These are phyloP conservation scores for Trypanosoma conorhini DNA, from an alignment of 208 protist genomes.

Conservation along the genomic window DNA sequence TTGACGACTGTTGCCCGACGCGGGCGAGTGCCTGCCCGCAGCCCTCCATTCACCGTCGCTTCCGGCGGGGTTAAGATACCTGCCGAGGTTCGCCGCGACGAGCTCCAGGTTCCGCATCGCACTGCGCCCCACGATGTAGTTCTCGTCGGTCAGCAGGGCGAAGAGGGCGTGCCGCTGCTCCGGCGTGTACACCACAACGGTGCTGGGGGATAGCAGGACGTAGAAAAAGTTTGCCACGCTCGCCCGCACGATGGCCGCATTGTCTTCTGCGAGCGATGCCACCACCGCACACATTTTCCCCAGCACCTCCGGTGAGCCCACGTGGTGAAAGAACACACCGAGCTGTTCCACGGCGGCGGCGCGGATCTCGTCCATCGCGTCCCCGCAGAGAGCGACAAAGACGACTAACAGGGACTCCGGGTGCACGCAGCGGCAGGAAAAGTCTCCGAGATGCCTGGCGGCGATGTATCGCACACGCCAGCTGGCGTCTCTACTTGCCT, in stretches of 20 bases:
- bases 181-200: conserved; percentile 7
- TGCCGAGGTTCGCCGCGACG: conserved; percentile 12
- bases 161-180: conserved; percentile 18
- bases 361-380: conserved; percentile 71
- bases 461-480: conserved; percentile 79
- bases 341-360: conserved; percentile 70
- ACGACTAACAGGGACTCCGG: conserved; percentile 51
- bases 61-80: background rate
- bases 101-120: conserved; percentile 14
- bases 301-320: conserved; percentile 14
- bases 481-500: conserved; percentile 54
- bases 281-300: conserved; percentile 31
- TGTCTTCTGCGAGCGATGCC: conserved; percentile 53
- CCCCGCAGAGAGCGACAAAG: conserved; percentile 44
- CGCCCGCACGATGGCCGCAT: conserved; percentile 49
- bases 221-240: conserved; percentile 49
- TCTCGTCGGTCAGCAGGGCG: conserved; percentile 13
- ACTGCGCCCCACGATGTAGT: conserved; percentile 17
- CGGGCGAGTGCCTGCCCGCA: background rate
- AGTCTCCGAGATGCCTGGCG: conserved; percentile 47
- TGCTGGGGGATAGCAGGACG: conserved; percentile 36
- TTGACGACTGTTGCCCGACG: background rate
- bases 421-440: conserved; percentile 40
- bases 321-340: conserved; percentile 7
- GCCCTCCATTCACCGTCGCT: background rate